A percentile compares a stretch with the other conserved stretches of the same genome.
Conservation (phyloP, 2,329 filamentous ascomycete genomes). For the Lasiodiplodia citricola region DNA sequence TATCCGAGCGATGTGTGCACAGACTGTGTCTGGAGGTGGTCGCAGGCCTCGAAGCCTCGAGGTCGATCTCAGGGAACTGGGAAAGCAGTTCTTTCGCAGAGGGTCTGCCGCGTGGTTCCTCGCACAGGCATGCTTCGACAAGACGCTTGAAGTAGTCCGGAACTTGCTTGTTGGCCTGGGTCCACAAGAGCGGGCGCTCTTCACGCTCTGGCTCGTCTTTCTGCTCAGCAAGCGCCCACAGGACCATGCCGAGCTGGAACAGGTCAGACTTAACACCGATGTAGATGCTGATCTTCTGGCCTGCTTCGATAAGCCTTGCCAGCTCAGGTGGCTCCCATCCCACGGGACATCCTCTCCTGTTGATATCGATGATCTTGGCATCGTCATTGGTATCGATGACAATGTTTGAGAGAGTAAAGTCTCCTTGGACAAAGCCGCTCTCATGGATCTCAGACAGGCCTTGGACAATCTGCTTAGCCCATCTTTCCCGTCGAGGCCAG, state of each 20-base stretch:
- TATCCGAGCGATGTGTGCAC: slow-evolving; percentile 50
- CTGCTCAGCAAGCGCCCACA: slow-evolving; percentile 88
- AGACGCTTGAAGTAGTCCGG: slow-evolving; percentile 81
- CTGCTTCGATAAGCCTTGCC: slow-evolving; percentile 80
- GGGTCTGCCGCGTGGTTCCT: slow-evolving; percentile 72
- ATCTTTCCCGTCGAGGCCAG: slow-evolving; percentile 79
- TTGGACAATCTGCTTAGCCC: slow-evolving; percentile 89
- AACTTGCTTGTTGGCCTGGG: slow-evolving; percentile 58
- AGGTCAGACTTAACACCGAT: slow-evolving; percentile 98
- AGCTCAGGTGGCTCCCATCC: slow-evolving; percentile 98
- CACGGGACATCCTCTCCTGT: slow-evolving; percentile 92
- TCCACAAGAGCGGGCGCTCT: slow-evolving; percentile 70
- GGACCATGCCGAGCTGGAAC: slow-evolving; percentile 94
- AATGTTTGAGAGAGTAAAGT: slow-evolving; percentile 97
- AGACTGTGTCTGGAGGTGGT: slow-evolving; percentile 39
- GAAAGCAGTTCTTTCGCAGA: slow-evolving; percentile 74
- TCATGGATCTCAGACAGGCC: slow-evolving; percentile 94
- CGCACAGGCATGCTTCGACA: slow-evolving; percentile 76
- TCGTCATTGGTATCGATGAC: slow-evolving; percentile 85
- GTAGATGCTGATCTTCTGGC: slow-evolving; percentile 92
- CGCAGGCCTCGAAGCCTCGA: slow-evolving; percentile 30
- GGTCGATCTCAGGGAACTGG: slow-evolving; percentile 37
- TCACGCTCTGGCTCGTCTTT: slow-evolving; percentile 88
- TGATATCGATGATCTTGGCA: slow-evolving; percentile 98
- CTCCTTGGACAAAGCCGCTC: slow-evolving; percentile 93